Conservation (phyloP, 164 flowering plant genomes). For the Kingdonia uniflora region DNA sequence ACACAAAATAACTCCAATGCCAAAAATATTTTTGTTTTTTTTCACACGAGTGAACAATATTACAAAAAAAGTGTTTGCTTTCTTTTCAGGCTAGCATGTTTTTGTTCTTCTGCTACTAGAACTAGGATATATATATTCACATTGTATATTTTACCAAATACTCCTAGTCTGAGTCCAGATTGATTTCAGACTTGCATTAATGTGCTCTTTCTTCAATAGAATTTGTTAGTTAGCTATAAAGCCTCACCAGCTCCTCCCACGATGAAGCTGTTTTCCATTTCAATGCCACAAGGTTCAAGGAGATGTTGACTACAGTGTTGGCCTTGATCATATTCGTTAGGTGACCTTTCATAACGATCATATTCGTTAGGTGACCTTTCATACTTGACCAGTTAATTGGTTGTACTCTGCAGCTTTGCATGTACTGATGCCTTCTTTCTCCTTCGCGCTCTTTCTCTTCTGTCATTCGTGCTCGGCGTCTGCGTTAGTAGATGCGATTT, state of each 20-base stretch:
- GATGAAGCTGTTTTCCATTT: slow-evolving; percentile 13
- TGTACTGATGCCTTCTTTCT: slow-evolving; percentile 21
- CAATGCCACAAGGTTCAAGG: slow-evolving; percentile 10
- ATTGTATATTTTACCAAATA: too few species aligned
- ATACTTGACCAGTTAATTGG: slow-evolving; percentile 10
- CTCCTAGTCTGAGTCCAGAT: too few species aligned
- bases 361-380: slow-evolving; percentile 8
- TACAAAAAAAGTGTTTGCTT: too few species aligned
- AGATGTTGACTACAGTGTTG: slow-evolving; percentile 16
- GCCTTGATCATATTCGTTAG: slow-evolving; percentile 13
- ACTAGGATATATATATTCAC: too few species aligned
- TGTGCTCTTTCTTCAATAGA: background rate
- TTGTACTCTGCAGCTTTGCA: slow-evolving; percentile 22
- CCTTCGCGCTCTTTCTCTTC: slow-evolving; percentile 22
- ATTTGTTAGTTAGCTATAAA: too few species aligned
- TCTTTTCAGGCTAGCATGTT: too few species aligned
- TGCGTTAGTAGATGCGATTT: slow-evolving; percentile 19
- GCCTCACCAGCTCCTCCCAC: slow-evolving; percentile 17
- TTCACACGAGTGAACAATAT: too few species aligned
- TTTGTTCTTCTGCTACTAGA: too few species aligned
- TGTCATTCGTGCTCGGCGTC: slow-evolving; percentile 21
- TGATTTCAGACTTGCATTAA: too few species aligned
- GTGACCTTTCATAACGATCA: slow-evolving; percentile 9
- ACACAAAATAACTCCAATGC: too few species aligned
- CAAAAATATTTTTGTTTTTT: too few species aligned